Conservation (phyloP, 2,329 filamentous ascomycete genomes). For the Penicillium janthinellum region DNA sequence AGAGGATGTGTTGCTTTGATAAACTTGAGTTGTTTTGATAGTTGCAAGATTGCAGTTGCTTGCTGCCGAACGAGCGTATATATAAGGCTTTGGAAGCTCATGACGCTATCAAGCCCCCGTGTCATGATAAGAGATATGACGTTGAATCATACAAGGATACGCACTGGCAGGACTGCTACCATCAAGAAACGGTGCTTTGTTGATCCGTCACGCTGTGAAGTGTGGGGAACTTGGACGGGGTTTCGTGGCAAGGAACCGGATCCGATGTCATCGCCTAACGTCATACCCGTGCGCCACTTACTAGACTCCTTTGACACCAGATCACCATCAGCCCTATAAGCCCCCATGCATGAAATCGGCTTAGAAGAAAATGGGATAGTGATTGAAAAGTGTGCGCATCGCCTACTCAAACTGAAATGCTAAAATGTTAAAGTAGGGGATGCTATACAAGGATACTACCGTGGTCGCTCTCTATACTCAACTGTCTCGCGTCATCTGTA, state of each 20-base stretch:
- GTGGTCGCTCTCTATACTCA: not conserved
- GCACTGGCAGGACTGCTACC: not conserved
- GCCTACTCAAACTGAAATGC: not conserved
- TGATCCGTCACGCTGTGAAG: not conserved
- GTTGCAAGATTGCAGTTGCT: not conserved
- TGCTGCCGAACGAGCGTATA: not conserved
- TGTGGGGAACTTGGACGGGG: conserved; percentile 1
- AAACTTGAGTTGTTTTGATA: not conserved
- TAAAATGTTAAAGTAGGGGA: not conserved
- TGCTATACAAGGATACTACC: not conserved
- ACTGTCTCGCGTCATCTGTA: not conserved
- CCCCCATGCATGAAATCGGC: not conserved
- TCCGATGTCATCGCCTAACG: conserved; percentile 4
- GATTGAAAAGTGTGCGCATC: not conserved
- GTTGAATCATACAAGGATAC: not conserved
- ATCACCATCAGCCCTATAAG: conserved; percentile 12
- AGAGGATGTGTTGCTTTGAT: not conserved
- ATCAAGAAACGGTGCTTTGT: conserved; percentile 3
- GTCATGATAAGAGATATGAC: conserved; percentile 5
- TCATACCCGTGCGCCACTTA: conserved; percentile 10
- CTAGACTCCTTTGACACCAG: not conserved
- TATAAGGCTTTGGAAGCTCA: conserved; percentile 1
- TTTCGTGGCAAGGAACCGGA: conserved; percentile 5
- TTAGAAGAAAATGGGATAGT: not conserved
- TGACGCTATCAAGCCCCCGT: conserved; percentile 1